Evolutionary conservation across 768 basidiomycete genomes (phyloP), one percentile per base, ranked within the genome.

Genomic region (Lactifluus volemus): DNA sequence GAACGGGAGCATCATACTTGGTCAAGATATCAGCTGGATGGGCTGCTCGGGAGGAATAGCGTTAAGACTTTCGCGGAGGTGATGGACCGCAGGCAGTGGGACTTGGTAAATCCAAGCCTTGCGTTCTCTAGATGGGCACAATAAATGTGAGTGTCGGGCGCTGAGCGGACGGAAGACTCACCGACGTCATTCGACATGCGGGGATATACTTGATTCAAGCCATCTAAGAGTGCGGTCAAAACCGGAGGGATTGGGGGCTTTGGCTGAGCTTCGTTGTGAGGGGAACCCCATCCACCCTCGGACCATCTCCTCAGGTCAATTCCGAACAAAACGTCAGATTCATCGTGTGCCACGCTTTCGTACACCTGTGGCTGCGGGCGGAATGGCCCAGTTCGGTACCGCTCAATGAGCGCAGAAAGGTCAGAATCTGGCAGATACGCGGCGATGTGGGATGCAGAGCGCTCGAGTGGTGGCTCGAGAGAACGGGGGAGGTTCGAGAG

Each of bases 51-150:
- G 70, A 7, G 81, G 85, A n/a, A 89, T 73, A 10, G 79, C 82
- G 70, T 97, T 96, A 55, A 98, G 76, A 5, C 79, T 79, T 72
- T 93, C 90, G 59, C 95, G 85, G 34, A 98, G 83, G 60, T 88
- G 87, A 67, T 98, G 95, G 15, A 89, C 81, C 29, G 84, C 83
- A 1, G 84, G 77, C 6, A 98, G 79, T 1, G 94, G 93, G 4
- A 91, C 89, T 67, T 98, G 92, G 73, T 97, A 98, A 56, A 98
- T 90, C 95, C 95, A 98, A 4, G 86, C 76, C 75, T 88, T 92
- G 60, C 95, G 84, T 70, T 88, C 71, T 95, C 94, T 85, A 69
- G 4, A 21, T n/a, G 53, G 58, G 39, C 17, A 12, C 44, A 67
- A 25, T 65, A 49, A 49, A 30, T n/a, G 34, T 52, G 6, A 36